Percentiles rank a stretch among this genome's conserved stretches.
Conservation (phyloP, 2,329 filamentous ascomycete species). For the Neofusicoccum ribis region DNA sequence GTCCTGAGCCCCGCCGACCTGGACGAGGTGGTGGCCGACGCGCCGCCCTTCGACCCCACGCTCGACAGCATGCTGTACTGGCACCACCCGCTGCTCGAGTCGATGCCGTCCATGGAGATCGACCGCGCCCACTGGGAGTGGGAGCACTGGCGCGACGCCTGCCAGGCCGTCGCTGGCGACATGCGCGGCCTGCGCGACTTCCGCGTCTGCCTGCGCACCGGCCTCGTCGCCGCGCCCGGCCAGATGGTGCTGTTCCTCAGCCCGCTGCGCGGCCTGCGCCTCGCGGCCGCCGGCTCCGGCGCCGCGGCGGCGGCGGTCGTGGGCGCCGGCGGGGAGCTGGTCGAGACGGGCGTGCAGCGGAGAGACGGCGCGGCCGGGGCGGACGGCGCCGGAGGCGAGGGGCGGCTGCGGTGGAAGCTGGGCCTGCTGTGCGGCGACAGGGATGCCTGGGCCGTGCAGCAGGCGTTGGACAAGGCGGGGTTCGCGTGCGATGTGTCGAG, state of each 20-base stretch:
- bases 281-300: background rate
- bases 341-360: background rate
- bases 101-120: conserved; percentile 4
- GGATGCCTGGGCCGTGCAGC: conserved; percentile 6
- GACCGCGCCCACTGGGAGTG: conserved; percentile 6
- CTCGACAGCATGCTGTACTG: conserved; percentile 12
- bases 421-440: background rate
- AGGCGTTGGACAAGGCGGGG: conserved; percentile 1
- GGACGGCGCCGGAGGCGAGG: background rate
- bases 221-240: background rate
- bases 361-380: background rate
- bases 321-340: background rate
- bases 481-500: conserved; percentile 8
- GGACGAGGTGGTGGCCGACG: background rate
- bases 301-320: background rate
- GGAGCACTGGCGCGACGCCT: conserved; percentile 8
- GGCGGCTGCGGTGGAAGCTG: background rate
- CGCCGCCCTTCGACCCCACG: background rate
- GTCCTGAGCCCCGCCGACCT: background rate
- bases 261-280: background rate
- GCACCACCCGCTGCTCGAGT: conserved; percentile 9
- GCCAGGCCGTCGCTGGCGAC: background rate
- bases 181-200: conserved; percentile 9
- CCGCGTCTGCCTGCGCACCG: background rate
- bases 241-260: conserved; percentile 7